A percentile compares a stretch with the other conserved stretches of the same genome.
phyloP scores from a whole-genome alignment of 169 alveolate species.

The Plasmodium adleri region DNA sequence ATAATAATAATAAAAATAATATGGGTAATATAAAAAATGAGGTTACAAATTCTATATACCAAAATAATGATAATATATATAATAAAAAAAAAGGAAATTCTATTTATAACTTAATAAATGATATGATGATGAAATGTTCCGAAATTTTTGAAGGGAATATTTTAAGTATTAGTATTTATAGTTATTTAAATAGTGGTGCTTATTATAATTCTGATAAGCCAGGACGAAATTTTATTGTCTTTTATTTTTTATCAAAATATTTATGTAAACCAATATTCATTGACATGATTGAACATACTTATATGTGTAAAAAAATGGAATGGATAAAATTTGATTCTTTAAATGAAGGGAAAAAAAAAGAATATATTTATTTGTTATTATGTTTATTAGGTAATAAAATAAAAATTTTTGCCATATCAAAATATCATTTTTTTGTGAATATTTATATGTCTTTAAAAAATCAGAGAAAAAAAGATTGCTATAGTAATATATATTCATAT shows the following conservation, averaged over 20 bases:
- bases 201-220: constrained; percentile 11
- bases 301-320: constrained; percentile 41
- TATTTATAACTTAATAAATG: constrained; percentile 9
- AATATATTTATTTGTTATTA: constrained; percentile 22
- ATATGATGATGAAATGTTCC: constrained; percentile 3
- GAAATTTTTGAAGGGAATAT: constrained; percentile 28
- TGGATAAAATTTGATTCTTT: constrained; percentile 25
- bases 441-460: constrained; percentile 11
- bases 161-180: constrained; percentile 39
- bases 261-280: constrained; percentile 15
- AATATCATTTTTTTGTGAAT: constrained; percentile 10
- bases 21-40: not conserved
- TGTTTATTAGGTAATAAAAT: constrained; percentile 37
- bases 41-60: not conserved
- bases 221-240: constrained; percentile 38
- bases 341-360: not conserved
- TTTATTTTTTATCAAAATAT: constrained; percentile 45
- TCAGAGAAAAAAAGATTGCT: not conserved
- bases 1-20: not conserved
- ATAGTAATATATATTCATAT: not conserved
- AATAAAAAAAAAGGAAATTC: not conserved
- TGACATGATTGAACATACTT: constrained; percentile 28
- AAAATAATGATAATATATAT: not conserved
- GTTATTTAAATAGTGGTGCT: constrained; percentile 40
- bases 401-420: constrained; percentile 33